Conservation (phyloP, 352 stramenopile genomes). For the Elongisporangium senticosum region DNA sequence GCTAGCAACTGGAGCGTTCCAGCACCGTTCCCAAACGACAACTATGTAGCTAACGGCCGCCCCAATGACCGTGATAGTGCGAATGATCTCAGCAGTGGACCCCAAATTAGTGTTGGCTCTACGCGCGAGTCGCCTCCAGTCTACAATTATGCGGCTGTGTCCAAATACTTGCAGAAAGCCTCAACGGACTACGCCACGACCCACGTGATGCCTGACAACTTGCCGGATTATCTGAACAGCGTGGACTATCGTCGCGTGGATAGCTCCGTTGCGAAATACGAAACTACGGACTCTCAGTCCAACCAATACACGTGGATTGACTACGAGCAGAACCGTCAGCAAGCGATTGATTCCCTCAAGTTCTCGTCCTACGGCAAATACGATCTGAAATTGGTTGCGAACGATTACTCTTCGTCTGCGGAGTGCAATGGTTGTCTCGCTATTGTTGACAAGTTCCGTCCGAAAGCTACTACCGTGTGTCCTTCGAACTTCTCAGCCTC, state of each 20-base stretch:
- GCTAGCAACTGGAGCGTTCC: conserved; percentile 29
- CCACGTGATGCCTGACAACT: no score
- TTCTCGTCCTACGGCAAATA: conserved; percentile 53
- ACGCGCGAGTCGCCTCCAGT: no score
- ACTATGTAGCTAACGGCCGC: conserved; percentile 47
- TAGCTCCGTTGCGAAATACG: no score
- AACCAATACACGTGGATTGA: conserved; percentile 36
- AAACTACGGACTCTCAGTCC: no score
- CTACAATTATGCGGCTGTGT: no score
- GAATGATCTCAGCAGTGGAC: conserved; percentile 14
- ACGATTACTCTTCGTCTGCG: conserved; percentile 36
- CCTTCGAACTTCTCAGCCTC: conserved; percentile 23
- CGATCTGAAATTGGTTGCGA: conserved; percentile 34
- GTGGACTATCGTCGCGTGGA: no score
- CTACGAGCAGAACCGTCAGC: conserved; percentile 34
- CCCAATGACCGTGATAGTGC: conserved; percentile 15
- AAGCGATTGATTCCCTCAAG: conserved; percentile 33
- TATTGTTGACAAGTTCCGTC: conserved; percentile 49
- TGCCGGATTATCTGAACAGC: no score
- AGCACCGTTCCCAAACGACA: conserved; percentile 48
- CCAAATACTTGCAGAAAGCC: no score
- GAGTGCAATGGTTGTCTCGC: conserved; percentile 47
- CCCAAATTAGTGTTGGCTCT: neutral
- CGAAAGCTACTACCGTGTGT: conserved; percentile 28
- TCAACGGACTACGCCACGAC: no score